A percentile compares a stretch with the other conserved stretches of the same genome.
These are phyloP conservation scores for Plicaturopsis crispa DNA, from an alignment of 768 basidiomycete genomes.

Conservation along the genomic window DNA sequence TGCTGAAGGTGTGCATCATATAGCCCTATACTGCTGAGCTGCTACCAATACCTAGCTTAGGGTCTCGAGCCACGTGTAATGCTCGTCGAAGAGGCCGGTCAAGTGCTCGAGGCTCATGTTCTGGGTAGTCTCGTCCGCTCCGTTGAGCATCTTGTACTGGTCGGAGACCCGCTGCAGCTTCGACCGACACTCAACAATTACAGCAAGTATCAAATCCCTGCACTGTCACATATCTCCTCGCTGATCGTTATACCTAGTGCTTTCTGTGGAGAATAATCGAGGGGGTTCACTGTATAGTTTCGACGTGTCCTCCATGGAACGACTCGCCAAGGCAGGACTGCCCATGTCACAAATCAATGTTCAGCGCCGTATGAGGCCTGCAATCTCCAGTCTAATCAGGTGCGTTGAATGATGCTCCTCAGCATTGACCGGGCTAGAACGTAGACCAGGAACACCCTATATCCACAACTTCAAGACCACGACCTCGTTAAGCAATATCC, in stretches of 20 bases:
- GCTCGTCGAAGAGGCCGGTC: conserved; percentile 77
- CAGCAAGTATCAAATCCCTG: conserved; percentile 25
- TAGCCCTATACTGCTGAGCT: too few species aligned
- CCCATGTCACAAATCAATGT: conserved; percentile 65
- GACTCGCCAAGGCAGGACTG: conserved; percentile 47
- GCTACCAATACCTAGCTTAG: conserved; percentile 26
- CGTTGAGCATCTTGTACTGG: conserved; percentile 67
- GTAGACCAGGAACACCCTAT: conserved; percentile 43
- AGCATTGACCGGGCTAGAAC: conserved; percentile 5
- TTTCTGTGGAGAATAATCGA: conserved; percentile 61
- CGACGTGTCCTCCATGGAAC: conserved; percentile 73
- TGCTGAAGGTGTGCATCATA: conserved; percentile 42
- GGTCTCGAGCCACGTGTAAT: conserved; percentile 52
- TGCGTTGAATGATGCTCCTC: conserved; percentile 11
- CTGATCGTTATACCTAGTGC: too few species aligned
- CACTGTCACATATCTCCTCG: not conserved
- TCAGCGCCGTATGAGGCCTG: conserved; percentile 70
- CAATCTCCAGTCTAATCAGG: conserved; percentile 58
- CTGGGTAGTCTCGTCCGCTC: conserved; percentile 55
- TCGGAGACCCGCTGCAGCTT: conserved; percentile 76
- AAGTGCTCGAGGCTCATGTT: conserved; percentile 75
- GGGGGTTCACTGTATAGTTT: conserved; percentile 54
- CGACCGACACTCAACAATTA: conserved; percentile 62
- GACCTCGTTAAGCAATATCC: conserved; percentile 42
- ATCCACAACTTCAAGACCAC: conserved; percentile 54